These are phyloP conservation scores for Pichia sp. DNA, from an alignment of 1,139 yeast species.

Conservation along the genomic window DNA sequence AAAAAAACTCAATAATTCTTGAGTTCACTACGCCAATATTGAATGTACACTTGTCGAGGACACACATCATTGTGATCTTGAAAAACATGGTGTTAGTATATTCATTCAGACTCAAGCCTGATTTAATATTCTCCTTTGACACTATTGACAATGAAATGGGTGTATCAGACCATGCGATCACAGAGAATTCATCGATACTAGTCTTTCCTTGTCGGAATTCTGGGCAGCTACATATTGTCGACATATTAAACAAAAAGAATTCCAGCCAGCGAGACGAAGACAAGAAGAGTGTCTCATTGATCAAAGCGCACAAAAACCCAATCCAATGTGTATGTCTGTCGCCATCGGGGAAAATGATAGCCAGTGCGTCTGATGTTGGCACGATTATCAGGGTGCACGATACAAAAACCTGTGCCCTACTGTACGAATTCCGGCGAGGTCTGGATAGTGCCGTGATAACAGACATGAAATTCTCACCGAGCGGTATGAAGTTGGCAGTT, in stretches of 20 bases:
- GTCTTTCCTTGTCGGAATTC: constrained; percentile 68
- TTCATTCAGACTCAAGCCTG: constrained; percentile 78
- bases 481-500: constrained; percentile 73
- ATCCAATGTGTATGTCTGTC: constrained; percentile 67
- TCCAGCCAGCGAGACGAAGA: constrained; percentile 39
- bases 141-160: constrained; percentile 68
- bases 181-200: constrained; percentile 36
- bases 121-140: constrained; percentile 63
- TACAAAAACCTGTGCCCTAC: constrained; percentile 64
- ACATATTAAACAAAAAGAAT: constrained; percentile 49
- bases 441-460: constrained; percentile 76
- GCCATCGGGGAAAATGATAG: constrained; percentile 72
- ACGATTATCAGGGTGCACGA: constrained; percentile 80
- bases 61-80: constrained; percentile 69
- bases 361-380: constrained; percentile 85
- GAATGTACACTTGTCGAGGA: constrained; percentile 70
- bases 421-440: constrained; percentile 85
- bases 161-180: constrained; percentile 55
- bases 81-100: constrained; percentile 66
- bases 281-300: constrained; percentile 60
- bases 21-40: constrained; percentile 74
- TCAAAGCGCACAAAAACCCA: constrained; percentile 77
- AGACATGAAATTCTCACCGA: constrained; percentile 79
- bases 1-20: constrained; percentile 66
- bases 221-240: constrained; percentile 81